Evolutionary conservation across 2,329 filamentous ascomycete species (phyloP).

Genomic region (Epichloe aotearoae): DNA sequence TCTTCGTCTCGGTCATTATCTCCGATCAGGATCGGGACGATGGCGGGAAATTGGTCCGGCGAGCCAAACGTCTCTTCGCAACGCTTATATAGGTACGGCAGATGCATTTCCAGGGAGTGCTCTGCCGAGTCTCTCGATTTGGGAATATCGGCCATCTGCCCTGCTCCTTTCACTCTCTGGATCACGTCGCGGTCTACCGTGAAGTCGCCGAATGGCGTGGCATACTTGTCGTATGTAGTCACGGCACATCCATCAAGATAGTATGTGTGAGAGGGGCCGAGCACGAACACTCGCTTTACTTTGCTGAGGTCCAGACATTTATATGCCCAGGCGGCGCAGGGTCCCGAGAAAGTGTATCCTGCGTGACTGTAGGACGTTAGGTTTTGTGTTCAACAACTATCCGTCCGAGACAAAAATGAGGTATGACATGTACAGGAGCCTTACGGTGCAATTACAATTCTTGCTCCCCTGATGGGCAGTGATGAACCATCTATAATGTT

Average conservation of each 20-base stretch:
- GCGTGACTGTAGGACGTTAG: constrained; percentile 53
- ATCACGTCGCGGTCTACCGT: constrained; percentile 47
- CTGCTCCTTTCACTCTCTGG: constrained; percentile 29
- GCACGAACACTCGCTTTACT: constrained; percentile 77
- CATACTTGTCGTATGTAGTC: constrained; percentile 56
- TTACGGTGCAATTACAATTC: constrained; percentile 88
- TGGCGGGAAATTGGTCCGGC: constrained; percentile 47
- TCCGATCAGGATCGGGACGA: constrained; percentile 81
- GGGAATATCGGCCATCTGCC: constrained; percentile 41
- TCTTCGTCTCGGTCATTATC: constrained; percentile 54
- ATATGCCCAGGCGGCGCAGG: constrained; percentile 90
- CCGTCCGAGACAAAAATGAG: too few relatives aligned
- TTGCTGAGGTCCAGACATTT: constrained; percentile 71
- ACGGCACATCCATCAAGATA: constrained; percentile 67
- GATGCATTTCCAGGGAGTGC: constrained; percentile 93
- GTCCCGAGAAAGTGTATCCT: constrained; percentile 83
- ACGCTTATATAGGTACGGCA: constrained; percentile 83
- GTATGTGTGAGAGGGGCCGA: constrained; percentile 85
- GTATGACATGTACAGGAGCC: constrained; percentile 19
- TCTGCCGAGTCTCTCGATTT: constrained; percentile 59
- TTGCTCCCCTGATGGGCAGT: constrained; percentile 60
- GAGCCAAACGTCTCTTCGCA: constrained; percentile 38
- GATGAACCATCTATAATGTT: constrained; percentile 40
- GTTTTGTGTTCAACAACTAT: not conserved
- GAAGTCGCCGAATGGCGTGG: constrained; percentile 62